These are phyloP conservation scores for Kodamaea sagamina DNA, from an alignment of 805 yeast genomes.

Conservation along the genomic window DNA sequence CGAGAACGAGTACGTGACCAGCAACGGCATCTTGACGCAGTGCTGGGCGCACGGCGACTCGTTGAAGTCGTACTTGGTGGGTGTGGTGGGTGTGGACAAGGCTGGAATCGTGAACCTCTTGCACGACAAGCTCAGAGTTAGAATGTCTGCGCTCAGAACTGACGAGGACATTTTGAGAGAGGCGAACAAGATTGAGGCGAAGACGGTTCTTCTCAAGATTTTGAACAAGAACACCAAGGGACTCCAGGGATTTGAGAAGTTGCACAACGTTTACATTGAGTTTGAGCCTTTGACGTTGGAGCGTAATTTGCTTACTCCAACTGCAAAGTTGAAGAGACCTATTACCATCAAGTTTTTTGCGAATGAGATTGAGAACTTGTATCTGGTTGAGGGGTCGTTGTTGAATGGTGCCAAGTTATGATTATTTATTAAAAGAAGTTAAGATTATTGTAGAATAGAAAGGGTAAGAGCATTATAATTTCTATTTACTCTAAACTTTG, in stretches of 20 bases:
- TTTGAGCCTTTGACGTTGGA: conserved; percentile 30
- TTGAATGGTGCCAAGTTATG: conserved; percentile 15
- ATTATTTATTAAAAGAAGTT: not conserved
- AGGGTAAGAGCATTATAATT: not conserved
- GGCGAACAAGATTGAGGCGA: conserved; percentile 20
- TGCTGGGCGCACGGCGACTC: conserved; percentile 28
- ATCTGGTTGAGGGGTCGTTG: conserved; percentile 44
- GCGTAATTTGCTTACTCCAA: conserved; percentile 29
- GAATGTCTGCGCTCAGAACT: conserved; percentile 8
- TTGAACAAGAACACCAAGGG: conserved; percentile 19
- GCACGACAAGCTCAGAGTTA: conserved; percentile 15
- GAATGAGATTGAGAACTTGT: conserved; percentile 43
- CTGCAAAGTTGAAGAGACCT: conserved; percentile 53
- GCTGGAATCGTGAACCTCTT: conserved; percentile 19
- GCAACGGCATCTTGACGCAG: conserved; percentile 23
- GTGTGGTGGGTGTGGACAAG: conserved; percentile 27
- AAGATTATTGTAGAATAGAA: not conserved
- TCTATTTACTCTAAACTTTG: not conserved
- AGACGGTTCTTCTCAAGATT: conserved; percentile 18
- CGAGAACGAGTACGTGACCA: conserved; percentile 27
- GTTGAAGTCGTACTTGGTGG: conserved; percentile 24
- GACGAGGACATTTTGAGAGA: conserved; percentile 14
- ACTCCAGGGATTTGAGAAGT: conserved; percentile 26
- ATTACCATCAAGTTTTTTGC: conserved; percentile 48
- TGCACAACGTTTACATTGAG: conserved; percentile 28